Conservation (phyloP, 2,329 filamentous ascomycete genomes). For the Colletotrichum scovillei region DNA sequence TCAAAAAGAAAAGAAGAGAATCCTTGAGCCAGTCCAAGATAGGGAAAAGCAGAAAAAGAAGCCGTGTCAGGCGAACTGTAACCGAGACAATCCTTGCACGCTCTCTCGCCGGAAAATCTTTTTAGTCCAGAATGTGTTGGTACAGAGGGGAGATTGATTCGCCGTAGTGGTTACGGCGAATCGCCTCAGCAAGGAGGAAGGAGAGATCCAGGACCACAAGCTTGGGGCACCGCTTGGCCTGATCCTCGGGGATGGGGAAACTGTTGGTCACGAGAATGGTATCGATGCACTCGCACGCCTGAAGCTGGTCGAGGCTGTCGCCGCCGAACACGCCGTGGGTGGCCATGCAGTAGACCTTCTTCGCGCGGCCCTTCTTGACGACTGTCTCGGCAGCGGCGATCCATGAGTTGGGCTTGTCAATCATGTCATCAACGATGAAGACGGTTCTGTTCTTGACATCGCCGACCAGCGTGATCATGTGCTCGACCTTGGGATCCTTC, state of each 20-base stretch:
- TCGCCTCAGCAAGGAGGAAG: slow-evolving; percentile 88
- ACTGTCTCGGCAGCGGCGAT: slow-evolving; percentile 97
- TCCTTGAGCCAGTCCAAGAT: slow-evolving; percentile 13
- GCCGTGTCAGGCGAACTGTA: slow-evolving; percentile 20
- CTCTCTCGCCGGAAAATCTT: slow-evolving; percentile 7
- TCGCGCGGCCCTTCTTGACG: slow-evolving; percentile 90
- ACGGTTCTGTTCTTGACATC: slow-evolving; percentile 90
- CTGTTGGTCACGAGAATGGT: slow-evolving; percentile 96
- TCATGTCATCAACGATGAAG: slow-evolving; percentile 98
- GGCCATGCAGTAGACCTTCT: slow-evolving; percentile 96
- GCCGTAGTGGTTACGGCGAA: slow-evolving; percentile 95
- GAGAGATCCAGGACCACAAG: slow-evolving; percentile 91
- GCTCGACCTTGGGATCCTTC: slow-evolving; percentile 83
- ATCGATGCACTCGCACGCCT: slow-evolving; percentile 93
- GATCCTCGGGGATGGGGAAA: slow-evolving; percentile 87
- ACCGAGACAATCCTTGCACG: slow-evolving; percentile 40
- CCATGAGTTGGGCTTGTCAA: slow-evolving; percentile 97
- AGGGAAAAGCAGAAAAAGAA: slow-evolving; percentile 23
- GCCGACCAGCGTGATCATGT: slow-evolving; percentile 97
- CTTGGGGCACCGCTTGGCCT: slow-evolving; percentile 79
- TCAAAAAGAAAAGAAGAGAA: slow-evolving; percentile 6
- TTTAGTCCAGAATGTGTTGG: slow-evolving; percentile 70
- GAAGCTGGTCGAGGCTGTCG: slow-evolving; percentile 89
- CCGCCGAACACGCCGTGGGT: slow-evolving; percentile 95
- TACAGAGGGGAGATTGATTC: slow-evolving; percentile 81